phyloP scores from a whole-genome alignment of 2,329 filamentous ascomycete genomes.

The Trichoderma breve region DNA sequence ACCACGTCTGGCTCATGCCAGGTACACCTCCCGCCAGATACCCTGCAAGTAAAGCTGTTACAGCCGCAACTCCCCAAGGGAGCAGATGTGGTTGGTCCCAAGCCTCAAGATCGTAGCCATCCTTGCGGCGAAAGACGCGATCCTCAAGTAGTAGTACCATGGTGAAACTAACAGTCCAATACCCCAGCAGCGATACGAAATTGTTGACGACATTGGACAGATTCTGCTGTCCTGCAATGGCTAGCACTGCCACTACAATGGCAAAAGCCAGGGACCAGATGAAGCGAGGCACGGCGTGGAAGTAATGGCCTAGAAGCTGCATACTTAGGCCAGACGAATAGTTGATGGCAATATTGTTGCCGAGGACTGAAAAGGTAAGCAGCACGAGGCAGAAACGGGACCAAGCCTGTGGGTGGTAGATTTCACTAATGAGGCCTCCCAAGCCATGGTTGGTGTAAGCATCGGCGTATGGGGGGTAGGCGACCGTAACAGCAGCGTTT shows the following conservation, averaged over 20 bases:
- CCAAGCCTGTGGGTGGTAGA: neutral
- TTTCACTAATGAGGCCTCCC: neutral
- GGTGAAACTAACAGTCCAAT: neutral
- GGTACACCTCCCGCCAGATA: neutral
- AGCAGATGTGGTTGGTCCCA: neutral
- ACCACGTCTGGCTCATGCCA: neutral
- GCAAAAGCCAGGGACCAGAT: neutral
- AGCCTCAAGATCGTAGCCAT: neutral
- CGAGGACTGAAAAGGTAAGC: neutral
- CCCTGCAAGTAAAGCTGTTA: neutral
- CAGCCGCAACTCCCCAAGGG: neutral
- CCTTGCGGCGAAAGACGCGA: neutral
- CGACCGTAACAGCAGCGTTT: neutral
- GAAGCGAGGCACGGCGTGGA: neutral
- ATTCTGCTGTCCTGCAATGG: neutral
- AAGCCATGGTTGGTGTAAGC: neutral
- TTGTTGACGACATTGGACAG: neutral
- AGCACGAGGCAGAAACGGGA: neutral
- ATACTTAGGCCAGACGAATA: neutral
- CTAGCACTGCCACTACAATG: neutral
- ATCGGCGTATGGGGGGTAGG: conserved; percentile 2
- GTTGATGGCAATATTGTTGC: neutral
- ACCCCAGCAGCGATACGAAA: neutral
- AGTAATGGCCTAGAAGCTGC: neutral
- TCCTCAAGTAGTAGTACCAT: neutral